Evolutionary conservation across 2,329 filamentous ascomycete genomes (phyloP), one percentile per base, ranked within the genome.

Genomic region (Pseudogymnoascus sp.): DNA sequence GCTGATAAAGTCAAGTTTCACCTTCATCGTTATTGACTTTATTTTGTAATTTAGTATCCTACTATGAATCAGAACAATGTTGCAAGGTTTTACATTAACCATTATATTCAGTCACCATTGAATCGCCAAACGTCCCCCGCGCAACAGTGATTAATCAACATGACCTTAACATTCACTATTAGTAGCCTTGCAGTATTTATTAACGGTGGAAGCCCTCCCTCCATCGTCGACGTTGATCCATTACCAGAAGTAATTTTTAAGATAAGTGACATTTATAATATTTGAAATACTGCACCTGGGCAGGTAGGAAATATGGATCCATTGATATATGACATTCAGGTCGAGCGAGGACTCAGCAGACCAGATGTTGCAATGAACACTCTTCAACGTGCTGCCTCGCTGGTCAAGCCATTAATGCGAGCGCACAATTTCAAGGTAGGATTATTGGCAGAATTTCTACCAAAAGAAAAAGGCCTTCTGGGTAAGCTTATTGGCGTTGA

Each of bases 351-450:
- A n/a, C 49, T 55, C 12, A 29, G 31, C 26, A 55, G 49, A 12
- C 49, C 49, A 55, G 49, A 55, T 14, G 29, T 55, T 19, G 49
- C 49, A 12, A 55, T 55, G 49, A 21, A 83, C 37, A 84, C 83
- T 63, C 81, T 97, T 23, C 89, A 86, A 69, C 92, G 89, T 74
- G 82, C 95, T 41, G 91, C 91, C 2, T 96, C 92, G 26, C 76
- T 95, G 63, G 92, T 97, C 65, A 97, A 96, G 74, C 93, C 93
- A 16, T 90, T 97, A 66, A 97, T 97, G 92, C 83, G 91, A 66
- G 91, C 91, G 58, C 85, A 90, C 45, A 81, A 81, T 62, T 97
- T 92, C 90, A 87, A 80, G 65, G 90, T 97, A 35, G 81, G 83
- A 29, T 84, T 89, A 58, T 81, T 97, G 14, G 85, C 87, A 59